Evolutionary conservation across 176 grass and related monocot genomes (phyloP).

Genomic region (Ananas comosus): DNA sequence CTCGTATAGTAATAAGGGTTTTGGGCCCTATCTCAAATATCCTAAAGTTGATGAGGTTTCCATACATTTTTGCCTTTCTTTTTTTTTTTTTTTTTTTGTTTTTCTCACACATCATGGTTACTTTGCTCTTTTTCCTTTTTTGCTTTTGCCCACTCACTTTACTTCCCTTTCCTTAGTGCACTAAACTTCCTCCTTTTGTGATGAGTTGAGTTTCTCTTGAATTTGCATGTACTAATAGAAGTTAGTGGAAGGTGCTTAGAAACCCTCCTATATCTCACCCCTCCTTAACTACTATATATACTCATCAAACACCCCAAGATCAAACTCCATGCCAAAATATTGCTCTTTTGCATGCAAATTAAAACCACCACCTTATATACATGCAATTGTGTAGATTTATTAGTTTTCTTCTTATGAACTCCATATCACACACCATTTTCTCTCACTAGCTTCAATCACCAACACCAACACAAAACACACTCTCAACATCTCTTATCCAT

Average conservation of each 20-base stretch:
- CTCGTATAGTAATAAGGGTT: no score
- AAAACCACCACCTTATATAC: conserved; percentile 5
- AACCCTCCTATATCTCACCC: not conserved
- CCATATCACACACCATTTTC: not conserved
- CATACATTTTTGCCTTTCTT: not conserved
- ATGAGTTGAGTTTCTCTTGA: not conserved
- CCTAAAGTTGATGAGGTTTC: no score
- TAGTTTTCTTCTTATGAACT: not conserved
- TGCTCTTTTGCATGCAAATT: conserved; percentile 8
- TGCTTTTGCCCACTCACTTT: conserved; percentile 3
- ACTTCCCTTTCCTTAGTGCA: conserved; percentile 1
- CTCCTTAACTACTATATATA: conserved; percentile 35
- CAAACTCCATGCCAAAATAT: conserved; percentile 70
- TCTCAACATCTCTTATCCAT: no score
- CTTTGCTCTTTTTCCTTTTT: conserved; percentile 13
- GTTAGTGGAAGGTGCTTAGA: not conserved
- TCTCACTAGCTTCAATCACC: no score
- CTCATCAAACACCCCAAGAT: conserved; percentile 20
- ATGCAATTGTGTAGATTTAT: conserved; percentile 11
- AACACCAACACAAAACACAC: no score
- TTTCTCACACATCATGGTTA: conserved; percentile 2
- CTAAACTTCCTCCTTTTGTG: not conserved
- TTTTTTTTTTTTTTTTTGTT: not conserved
- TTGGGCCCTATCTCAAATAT: no score
- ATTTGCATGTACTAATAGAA: conserved; percentile 7